Percentiles rank a stretch among this genome's conserved stretches.
Evolutionary conservation across 345 rosid species (phyloP).

Genomic region (Excoecaria agallocha): DNA sequence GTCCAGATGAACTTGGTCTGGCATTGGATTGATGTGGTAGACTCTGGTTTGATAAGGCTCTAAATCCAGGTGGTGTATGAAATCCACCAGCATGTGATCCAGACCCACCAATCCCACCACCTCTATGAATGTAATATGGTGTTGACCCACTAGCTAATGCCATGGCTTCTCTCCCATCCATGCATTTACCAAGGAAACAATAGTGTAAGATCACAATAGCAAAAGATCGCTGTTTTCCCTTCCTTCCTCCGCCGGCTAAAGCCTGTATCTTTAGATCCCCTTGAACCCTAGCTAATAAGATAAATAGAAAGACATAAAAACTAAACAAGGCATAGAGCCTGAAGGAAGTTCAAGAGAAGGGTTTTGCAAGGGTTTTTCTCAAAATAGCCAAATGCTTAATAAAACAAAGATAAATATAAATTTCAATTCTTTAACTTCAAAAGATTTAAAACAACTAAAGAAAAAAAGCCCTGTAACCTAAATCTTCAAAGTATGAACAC

Average conservation of each 20-base stretch:
- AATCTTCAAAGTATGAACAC: background rate
- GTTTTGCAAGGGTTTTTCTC: constrained; percentile 18
- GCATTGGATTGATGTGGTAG: constrained; percentile 44
- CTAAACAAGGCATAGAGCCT: background rate
- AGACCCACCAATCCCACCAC: constrained; percentile 47
- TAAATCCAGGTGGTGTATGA: constrained; percentile 55
- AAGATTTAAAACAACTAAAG: background rate
- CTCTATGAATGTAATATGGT: constrained; percentile 80
- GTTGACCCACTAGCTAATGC: constrained; percentile 72
- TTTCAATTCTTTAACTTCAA: background rate
- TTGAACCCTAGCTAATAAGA: background rate
- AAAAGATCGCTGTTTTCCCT: constrained; percentile 1
- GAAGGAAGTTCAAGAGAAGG: constrained; percentile 5
- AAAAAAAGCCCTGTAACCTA: background rate
- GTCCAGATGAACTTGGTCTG: constrained; percentile 34
- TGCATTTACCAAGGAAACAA: constrained; percentile 56
- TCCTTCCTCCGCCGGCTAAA: constrained; percentile 1
- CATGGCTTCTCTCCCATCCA: constrained; percentile 98
- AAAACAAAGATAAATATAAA: background rate
- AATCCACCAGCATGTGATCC: constrained; percentile 50
- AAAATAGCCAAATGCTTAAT: background rate
- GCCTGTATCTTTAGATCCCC: background rate
- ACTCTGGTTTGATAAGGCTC: constrained; percentile 53
- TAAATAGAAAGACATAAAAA: background rate
- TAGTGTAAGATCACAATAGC: constrained; percentile 15